Evolutionary conservation across 805 yeast species (phyloP), one percentile per base, ranked within the genome.

Genomic region (Wickerhamia fluorescens): DNA sequence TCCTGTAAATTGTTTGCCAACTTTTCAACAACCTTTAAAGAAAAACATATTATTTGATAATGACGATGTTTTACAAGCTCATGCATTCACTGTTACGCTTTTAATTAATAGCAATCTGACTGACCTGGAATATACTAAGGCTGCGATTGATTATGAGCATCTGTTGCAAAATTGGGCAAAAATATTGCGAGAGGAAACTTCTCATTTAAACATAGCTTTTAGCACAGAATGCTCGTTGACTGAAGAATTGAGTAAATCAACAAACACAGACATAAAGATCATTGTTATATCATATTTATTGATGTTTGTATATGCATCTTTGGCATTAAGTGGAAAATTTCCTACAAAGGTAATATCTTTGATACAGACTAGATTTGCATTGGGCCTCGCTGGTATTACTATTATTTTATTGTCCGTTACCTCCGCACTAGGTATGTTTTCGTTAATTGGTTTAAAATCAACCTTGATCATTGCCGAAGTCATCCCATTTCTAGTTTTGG

Each of bases 391-490:
- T n/a, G 98, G 97, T 1, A 83, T 89, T 14, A 34, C 75, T 4
- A 81, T 88, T 21, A 95, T 92, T 9, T 55, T 85, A 14, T 52
- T 85, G 7, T 87, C 96, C 0, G 95, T 89, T 1, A 53, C 73
- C 1, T 70, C 94, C 1, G 75, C 96, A 0, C 84, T 87, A 0
- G 97, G 97, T 0, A 42, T 86, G 4, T 82, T 85, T 54, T 72
- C 92, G 8, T 44, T 71, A 5, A 34, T 82, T n/a, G 94, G 92
- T 0, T 56, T 88, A 27, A 85, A 83, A 45, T 83, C 94, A 0
- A 89, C 97, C 0, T 61, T 89, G 24, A 88, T 89, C 40, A 86
- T 89, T 33, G 96, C 97, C 2, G 97, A 92, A 51, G 98, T 89
- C 5, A 89, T 89, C 19, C 97, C 97, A 7, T 89, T 89, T 48